These are phyloP conservation scores for Lenwebbia sp. DNA, from an alignment of 345 rosid genomes.

Conservation along the genomic window DNA sequence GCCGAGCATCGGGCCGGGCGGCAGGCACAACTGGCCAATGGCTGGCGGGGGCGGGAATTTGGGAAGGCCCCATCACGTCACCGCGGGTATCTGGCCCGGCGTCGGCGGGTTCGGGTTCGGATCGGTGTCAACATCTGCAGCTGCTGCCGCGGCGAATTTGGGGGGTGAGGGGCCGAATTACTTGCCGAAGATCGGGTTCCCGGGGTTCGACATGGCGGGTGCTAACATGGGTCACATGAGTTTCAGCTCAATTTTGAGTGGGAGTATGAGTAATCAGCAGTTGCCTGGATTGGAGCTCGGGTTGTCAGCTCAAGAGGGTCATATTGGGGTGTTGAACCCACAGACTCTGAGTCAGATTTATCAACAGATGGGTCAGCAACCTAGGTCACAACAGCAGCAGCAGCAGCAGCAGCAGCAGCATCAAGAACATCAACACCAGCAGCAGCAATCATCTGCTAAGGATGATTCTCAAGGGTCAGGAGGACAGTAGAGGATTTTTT, in stretches of 20 bases:
- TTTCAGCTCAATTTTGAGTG: slow-evolving; percentile 66
- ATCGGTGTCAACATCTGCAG: slow-evolving; percentile 18
- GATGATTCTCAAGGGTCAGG: slow-evolving; percentile 90
- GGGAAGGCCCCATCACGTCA: slow-evolving; percentile 54
- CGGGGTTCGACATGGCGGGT: slow-evolving; percentile 72
- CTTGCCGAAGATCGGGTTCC: slow-evolving; percentile 56
- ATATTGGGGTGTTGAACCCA: slow-evolving; percentile 69
- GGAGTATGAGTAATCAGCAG: slow-evolving; percentile 27
- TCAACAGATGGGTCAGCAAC: slow-evolving; percentile 84
- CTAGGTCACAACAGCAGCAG: slow-evolving; percentile 36
- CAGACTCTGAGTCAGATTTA: slow-evolving; percentile 74
- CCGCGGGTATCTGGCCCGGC: slow-evolving; percentile 69
- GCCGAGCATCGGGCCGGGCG: slow-evolving; percentile 34
- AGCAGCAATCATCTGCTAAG: slow-evolving; percentile 24
- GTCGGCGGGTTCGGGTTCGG: slow-evolving; percentile 60
- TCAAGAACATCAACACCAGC: slow-evolving; percentile 33
- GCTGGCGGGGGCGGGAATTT: slow-evolving; percentile 32
- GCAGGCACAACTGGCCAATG: slow-evolving; percentile 61
- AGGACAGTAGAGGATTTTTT: slow-evolving; percentile 35
- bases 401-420: slow-evolving; percentile 17
- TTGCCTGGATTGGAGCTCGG: slow-evolving; percentile 94
- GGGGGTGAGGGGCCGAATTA: slow-evolving; percentile 40
- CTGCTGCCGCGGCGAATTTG: slow-evolving; percentile 18
- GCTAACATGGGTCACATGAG: slow-evolving; percentile 57
- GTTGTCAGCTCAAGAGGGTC: slow-evolving; percentile 71